Evolutionary conservation across 1,139 yeast genomes (phyloP).

Genomic region (Tardiomyces digboiensis): DNA sequence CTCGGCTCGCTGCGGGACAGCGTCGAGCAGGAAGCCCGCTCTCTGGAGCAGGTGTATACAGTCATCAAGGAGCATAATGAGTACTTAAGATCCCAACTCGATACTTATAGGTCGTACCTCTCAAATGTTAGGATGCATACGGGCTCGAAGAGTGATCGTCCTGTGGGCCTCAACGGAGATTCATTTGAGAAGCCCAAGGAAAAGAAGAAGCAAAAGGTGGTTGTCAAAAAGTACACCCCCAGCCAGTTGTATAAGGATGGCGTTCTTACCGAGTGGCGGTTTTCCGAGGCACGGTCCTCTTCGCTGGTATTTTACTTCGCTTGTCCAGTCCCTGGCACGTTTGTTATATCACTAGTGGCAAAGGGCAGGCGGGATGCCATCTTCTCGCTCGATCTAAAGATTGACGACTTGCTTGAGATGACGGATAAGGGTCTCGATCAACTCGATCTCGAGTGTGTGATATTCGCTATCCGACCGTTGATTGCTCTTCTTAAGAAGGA

Average conservation of each 20-base stretch:
- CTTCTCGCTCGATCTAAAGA: slow-evolving; percentile 23
- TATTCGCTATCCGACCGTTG: slow-evolving; percentile 20
- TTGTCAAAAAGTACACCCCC: slow-evolving; percentile 24
- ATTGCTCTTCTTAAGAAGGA: slow-evolving; percentile 18
- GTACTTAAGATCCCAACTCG: slow-evolving; percentile 27
- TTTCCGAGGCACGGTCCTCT: slow-evolving; percentile 20
- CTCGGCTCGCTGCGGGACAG: slow-evolving; percentile 29
- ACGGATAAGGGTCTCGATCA: slow-evolving; percentile 19
- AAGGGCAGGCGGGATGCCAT: slow-evolving; percentile 25
- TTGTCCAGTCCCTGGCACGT: slow-evolving; percentile 29
- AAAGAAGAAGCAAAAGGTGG: slow-evolving; percentile 12
- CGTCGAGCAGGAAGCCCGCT: slow-evolving; percentile 25
- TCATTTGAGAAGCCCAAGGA: slow-evolving; percentile 13
- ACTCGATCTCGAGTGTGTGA: slow-evolving; percentile 26
- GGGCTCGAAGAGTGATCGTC: slow-evolving; percentile 22
- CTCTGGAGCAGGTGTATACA: slow-evolving; percentile 26
- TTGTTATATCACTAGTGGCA: slow-evolving; percentile 25
- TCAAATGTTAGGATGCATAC: slow-evolving; percentile 30
- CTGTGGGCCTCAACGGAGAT: slow-evolving; percentile 16
- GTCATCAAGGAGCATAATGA: slow-evolving; percentile 30
- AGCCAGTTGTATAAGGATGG: slow-evolving; percentile 25
- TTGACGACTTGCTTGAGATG: slow-evolving; percentile 29
- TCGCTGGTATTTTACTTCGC: slow-evolving; percentile 21
- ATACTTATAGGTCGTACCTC: slow-evolving; percentile 29
- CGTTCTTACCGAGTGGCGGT: slow-evolving; percentile 22